Base-by-base conservation (phyloP, 2,329 filamentous ascomycete species). In the Colletotrichum costaricense region DNA sequence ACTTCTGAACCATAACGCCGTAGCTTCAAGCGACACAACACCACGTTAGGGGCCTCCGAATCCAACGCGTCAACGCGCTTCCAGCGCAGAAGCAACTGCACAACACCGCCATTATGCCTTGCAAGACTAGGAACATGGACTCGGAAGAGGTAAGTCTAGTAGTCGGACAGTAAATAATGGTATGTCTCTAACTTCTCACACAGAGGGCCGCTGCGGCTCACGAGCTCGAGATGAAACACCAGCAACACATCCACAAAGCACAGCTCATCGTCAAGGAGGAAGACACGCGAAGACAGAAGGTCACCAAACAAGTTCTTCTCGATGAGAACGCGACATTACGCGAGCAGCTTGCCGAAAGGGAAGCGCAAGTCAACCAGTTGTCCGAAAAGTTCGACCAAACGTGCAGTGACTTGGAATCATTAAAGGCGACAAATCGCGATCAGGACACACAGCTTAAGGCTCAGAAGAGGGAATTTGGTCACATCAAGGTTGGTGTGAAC, bases 211-310 rank as follows among this genome's bases (percentile, higher is more conserved):
- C 85, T 72, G 81, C 81, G 33, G 83, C 89, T 46, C 87, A 88
- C 75, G 82, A 87, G 28, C 88, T 95, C 66, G 94, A 97, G 80
- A 84, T 93, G 74, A 90, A 90, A 77, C 94, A 95, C 80, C 90
- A 93, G 76, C 87, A 88, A 73, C 89, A 88, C 76, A 83, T 89
- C 67, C 91, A 93, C 76, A 87, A 91, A 67, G 89, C 93, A 46
- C 89, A 94, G 66, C 85, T 92, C 12, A 87, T 97, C 68, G 85
- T 90, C 76, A 93, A 94, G 78, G 91, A 95, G 76, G 95, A 98
- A 81, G 90, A 92, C 73, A 86, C 90, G 52, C 91, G 95, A 60
- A 89, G 92, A 75, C 83, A 95, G 65, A 91, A 91, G 76, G 87
- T 96, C 74, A 90, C 92, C 75, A 87, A 92, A 67, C 84, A 95